Evolutionary conservation across 352 stramenopile species (phyloP), one percentile per base, ranked within the genome.

Genomic region (Phytopythium chamaehyphon): DNA sequence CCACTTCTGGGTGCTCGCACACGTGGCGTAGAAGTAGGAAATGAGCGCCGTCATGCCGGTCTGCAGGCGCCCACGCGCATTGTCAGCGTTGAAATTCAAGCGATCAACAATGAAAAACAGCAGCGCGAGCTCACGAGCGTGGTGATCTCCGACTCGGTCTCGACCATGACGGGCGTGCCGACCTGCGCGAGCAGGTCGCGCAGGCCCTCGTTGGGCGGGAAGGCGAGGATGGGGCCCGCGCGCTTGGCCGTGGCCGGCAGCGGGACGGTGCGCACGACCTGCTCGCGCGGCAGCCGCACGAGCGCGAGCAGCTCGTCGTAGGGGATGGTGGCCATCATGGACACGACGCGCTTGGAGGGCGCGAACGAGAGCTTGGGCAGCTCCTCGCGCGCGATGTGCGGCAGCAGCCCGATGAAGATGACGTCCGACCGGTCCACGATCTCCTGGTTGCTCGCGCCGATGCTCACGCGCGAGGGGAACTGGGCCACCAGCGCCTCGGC

Each of bases 251-350:
- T 66, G 16, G 73, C 86, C 0, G 84, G 79, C 12, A 94, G 66
- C 22, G 84, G 84, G 50, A 94, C 82, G 0, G 73, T 86, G 40
- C 84, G 81, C 59, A 92, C 79, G 52, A 94, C 84, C 50, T 85
- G 77, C 49, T 83, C 78, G 14, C 64, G 67, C 33, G 84, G 77
- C 48, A 92, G 61, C 57, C 76, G 60, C 11, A 92, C 74, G 19
- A 92, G 78, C 48, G 72, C 33, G 42, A 92, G 55, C 45, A 94
- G 66, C 53, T 94, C 81, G 12, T 92, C 76, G 70, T 87, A 94
- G 26, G 81, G 84, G 62, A 94, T 91, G 31, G 84, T 94, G 42
- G 84, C 84, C 84, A 94, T 94, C 84, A 92, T 94, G 51, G 81
- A 92, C 39, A 94, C 68, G 33, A 94, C 76, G 24, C 45, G 64